phyloP scores from a whole-genome alignment of 768 basidiomycete species.

The Mycena maculata region DNA sequence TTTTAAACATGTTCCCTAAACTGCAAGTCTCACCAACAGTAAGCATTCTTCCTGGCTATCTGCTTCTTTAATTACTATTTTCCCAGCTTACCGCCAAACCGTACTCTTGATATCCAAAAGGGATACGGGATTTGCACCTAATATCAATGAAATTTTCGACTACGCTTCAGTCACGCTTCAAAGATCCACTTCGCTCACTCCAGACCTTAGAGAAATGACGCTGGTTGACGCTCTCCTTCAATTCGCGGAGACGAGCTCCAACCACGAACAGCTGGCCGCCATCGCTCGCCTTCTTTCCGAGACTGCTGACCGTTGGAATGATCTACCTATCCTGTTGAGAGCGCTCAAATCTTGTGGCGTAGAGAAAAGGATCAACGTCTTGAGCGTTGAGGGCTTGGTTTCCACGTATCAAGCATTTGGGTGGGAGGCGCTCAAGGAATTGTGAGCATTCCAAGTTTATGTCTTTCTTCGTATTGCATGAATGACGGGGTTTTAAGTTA shows the following conservation, averaged over 20 bases:
- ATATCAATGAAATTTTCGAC: constrained; percentile 2
- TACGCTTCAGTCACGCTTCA: not conserved
- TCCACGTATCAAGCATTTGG: constrained; percentile 5
- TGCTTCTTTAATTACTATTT: not conserved
- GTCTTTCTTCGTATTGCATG: not conserved
- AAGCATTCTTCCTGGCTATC: not conserved
- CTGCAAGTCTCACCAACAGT: constrained; percentile 1
- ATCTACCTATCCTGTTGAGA: constrained; percentile 2
- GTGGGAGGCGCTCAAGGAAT: not conserved
- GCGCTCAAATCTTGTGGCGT: constrained; percentile 2
- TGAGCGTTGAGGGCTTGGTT: not conserved
- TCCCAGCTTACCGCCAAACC: not conserved
- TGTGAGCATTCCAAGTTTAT: not conserved
- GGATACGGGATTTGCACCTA: not conserved
- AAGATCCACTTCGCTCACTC: not conserved
- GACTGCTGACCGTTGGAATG: not conserved
- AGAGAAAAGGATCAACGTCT: not conserved
- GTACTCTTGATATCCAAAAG: constrained; percentile 6
- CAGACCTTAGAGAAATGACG: not conserved
- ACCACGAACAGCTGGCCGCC: not conserved
- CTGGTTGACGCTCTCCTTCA: not conserved
- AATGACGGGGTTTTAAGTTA: not conserved
- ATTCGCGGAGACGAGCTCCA: not conserved
- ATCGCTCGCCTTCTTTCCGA: not conserved
- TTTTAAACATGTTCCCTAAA: not conserved